A percentile compares a stretch with the other conserved stretches of the same genome.
phyloP scores from a whole-genome alignment of 129 eudicot genomes.

The Oenanthe sinensis region DNA sequence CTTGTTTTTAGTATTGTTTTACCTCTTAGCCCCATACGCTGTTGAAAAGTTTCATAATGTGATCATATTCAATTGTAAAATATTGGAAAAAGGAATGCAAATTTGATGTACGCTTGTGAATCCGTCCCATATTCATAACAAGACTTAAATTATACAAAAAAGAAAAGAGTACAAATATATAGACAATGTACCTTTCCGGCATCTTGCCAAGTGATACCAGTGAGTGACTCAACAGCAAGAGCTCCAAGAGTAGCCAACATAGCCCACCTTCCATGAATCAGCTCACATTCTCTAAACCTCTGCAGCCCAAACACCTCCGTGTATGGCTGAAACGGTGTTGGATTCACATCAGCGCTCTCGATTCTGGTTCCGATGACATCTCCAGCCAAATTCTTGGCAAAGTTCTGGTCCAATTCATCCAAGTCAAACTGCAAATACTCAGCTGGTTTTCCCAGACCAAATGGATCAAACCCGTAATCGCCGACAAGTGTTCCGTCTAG shows the following conservation, averaged over 20 bases:
- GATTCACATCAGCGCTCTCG: conserved; percentile 55
- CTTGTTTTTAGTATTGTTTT: too few relatives aligned
- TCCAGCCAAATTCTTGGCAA: conserved; percentile 74
- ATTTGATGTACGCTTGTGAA: too few relatives aligned
- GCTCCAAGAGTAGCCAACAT: conserved; percentile 97
- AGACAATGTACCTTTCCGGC: conserved; percentile 72
- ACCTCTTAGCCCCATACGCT: too few relatives aligned
- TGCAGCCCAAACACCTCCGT: conserved; percentile 86
- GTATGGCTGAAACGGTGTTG: conserved; percentile 92
- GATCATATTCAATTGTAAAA: too few relatives aligned
- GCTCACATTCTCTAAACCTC: conserved; percentile 92
- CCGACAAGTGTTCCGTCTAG: conserved; percentile 78
- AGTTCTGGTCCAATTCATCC: conserved; percentile 84
- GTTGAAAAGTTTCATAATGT: too few relatives aligned
- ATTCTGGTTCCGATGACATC: conserved; percentile 72
- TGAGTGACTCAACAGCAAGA: conserved; percentile 80
- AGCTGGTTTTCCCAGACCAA: conserved; percentile 82
- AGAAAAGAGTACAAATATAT: neutral
- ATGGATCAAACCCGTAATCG: conserved; percentile 88
- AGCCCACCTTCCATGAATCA: conserved; percentile 96
- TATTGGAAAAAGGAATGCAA: too few relatives aligned
- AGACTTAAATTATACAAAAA: too few relatives aligned
- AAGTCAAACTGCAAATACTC: conserved; percentile 76
- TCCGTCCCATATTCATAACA: too few relatives aligned
- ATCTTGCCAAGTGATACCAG: conserved; percentile 98